Conservation (phyloP, 2,329 filamentous ascomycete genomes). For the Trichoderma sp. region DNA sequence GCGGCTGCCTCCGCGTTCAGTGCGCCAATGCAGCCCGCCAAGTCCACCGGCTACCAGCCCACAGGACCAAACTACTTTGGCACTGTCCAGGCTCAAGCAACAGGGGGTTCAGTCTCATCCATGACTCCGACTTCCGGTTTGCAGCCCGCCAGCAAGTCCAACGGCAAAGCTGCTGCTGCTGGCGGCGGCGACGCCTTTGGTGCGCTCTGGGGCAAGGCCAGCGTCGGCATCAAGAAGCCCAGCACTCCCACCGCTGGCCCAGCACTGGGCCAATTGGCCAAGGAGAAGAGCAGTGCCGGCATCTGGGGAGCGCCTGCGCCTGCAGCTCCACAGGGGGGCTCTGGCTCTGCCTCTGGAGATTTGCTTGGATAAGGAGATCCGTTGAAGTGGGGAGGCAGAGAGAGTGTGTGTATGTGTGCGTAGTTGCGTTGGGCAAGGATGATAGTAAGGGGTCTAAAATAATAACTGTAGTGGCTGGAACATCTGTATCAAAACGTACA, state of each 20-base stretch:
- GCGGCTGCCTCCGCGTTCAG: constrained; percentile 62
- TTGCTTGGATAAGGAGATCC: constrained; percentile 42
- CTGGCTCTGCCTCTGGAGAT: constrained; percentile 45
- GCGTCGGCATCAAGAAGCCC: constrained; percentile 71
- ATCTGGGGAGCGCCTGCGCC: constrained; percentile 78
- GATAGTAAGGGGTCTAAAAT: not conserved
- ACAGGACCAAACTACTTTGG: constrained; percentile 92
- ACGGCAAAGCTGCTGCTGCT: constrained; percentile 53
- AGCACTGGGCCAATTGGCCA: constrained; percentile 91
- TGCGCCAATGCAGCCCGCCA: constrained; percentile 44
- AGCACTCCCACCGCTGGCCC: constrained; percentile 61
- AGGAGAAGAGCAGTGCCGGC: constrained; percentile 91
- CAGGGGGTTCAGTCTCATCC: constrained; percentile 24
- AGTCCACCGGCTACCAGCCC: constrained; percentile 68
- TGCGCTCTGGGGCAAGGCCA: constrained; percentile 76
- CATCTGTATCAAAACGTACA: constrained; percentile 6
- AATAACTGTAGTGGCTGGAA: constrained; percentile 8
- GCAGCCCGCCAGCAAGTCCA: constrained; percentile 47
- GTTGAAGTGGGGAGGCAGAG: not conserved
- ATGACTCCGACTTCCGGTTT: constrained; percentile 31
- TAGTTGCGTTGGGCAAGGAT: not conserved
- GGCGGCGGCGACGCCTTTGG: constrained; percentile 81
- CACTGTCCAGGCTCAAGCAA: constrained; percentile 58
- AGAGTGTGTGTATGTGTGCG: not conserved
- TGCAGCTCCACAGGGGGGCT: constrained; percentile 34